Conservation (phyloP, 441 rosid species). For the Pelargonium myrrhifolium region DNA sequence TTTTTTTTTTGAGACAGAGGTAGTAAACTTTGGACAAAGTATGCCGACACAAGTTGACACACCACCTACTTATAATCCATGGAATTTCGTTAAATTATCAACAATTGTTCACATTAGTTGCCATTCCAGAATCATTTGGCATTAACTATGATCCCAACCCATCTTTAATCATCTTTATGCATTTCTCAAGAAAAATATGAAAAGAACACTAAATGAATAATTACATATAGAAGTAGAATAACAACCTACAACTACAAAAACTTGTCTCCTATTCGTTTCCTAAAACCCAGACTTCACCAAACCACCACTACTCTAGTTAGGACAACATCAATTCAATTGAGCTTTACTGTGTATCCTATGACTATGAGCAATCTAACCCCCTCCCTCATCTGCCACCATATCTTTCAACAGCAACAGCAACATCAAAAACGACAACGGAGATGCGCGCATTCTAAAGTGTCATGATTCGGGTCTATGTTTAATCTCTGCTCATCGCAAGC, state of each 20-base stretch:
- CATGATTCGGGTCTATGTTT: constrained; percentile 6
- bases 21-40: too few species aligned
- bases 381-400: not conserved
- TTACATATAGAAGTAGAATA: constrained; percentile 3
- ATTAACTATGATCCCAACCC: too few species aligned
- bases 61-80: too few species aligned
- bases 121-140: too few species aligned
- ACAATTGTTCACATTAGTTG: too few species aligned
- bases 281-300: not conserved
- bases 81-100: too few species aligned
- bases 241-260: constrained; percentile 23
- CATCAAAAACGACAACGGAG: too few species aligned
- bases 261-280: not conserved
- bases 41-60: too few species aligned
- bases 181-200: not conserved
- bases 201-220: constrained; percentile 2
- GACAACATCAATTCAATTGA: constrained; percentile 7
- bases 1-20: too few species aligned
- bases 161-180: too few species aligned
- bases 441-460: too few species aligned
- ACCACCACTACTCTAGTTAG: not conserved
- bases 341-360: not conserved
- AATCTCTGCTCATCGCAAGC: constrained; percentile 50
- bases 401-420: not conserved
- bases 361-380: not conserved